Base-by-base conservation (phyloP, 2,329 filamentous ascomycete species). In the Sarocladiaceae sp. region DNA sequence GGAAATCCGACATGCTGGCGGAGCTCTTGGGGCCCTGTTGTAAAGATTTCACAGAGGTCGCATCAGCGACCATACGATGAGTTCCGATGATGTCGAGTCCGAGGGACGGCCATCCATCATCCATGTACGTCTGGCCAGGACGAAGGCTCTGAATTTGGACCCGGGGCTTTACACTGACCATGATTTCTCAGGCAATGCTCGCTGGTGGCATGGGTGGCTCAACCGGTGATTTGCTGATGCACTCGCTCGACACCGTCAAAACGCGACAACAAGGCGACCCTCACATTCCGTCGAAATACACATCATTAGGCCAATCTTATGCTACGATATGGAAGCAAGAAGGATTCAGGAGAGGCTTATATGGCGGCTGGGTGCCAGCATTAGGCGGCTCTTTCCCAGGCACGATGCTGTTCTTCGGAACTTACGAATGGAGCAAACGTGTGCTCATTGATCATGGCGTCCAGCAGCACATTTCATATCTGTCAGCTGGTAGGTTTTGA, bases 161-260 rank as follows among this genome's bases (percentile, higher is more conserved):
- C 23, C 13, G 10, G 5, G n/a, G 12, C 4, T 22, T 12, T 18
- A 29, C 2, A 36, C 52, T 53, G 33, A 53, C 46, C n/a, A 18
- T 4, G 8, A 17, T 11, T 11, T 57, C 52, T 56, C 54, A 96
- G 90, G 86, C 88, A 67, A 99, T 97, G 92, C 78, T 99, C 64
- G 94, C 94, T 29, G 94, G 94, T 64, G 94, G 93, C 55, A 76
- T 95, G 51, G 94, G 95, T 64, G 94, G 94, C 51, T 92, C 89
- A 15, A 95, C 88, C 52, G 94, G 95, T 54, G 94, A 99, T 70
- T 88, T 99, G 80, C 76, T 99, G 59, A 99, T 99, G 94, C 94
- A 99, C 74, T 97, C 93, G 42, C 81, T 99, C 64, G 94, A 99
- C 70, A 99, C 94, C 1, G 94, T 99, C 62, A 99, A 99, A 74